Evolutionary conservation across 1,139 yeast genomes (phyloP), one percentile per base, ranked within the genome.

Genomic region (Spencermartinsiella ligniputridi): DNA sequence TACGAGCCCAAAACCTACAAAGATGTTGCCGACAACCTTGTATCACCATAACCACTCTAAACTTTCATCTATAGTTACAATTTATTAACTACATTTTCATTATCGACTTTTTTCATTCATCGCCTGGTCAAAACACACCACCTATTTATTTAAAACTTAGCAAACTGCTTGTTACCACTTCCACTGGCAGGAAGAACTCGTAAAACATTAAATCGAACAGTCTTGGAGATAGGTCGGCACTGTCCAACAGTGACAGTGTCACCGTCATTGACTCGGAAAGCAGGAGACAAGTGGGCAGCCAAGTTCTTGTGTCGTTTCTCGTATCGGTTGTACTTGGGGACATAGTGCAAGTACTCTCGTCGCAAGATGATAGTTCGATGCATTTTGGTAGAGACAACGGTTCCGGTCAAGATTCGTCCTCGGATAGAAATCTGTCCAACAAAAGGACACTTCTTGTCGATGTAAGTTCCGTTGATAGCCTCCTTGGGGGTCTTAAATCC

Each of bases 281-380:
- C 98, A 77, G 99, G 99, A 60, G 97, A 90, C 69, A 94, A 88
- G 81, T 92, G 99, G 68, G 97, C 98, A 73, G 99, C 95, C 61
- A 94, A 82, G 83, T 92, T 94, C 94, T 92, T 94, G 88, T 92
- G 99, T 82, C 99, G 90, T 88, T 92, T 92, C 82, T 92, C 99
- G 85, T 89, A 92, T 86, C 99, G 90, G 95, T 90, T 92, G 83
- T 92, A 92, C 86, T 94, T 92, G 76, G 97, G 96, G 75, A 92
- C 85, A 79, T 88, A 94, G 81, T 94, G 99, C 75, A 94, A 88
- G 94, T 94, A 94, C 72, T 92, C 98, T 81, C 99, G 92, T 85
- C 98, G 90, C 80, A 94, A 85, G 74, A 94, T 85, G 78, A 94
- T 85, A 70, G 99, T 94, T 83, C 99, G 94, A 95, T 92, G 98